phyloP scores from a whole-genome alignment of 2,329 filamentous ascomycete genomes.

The Alternaria arborescens region DNA sequence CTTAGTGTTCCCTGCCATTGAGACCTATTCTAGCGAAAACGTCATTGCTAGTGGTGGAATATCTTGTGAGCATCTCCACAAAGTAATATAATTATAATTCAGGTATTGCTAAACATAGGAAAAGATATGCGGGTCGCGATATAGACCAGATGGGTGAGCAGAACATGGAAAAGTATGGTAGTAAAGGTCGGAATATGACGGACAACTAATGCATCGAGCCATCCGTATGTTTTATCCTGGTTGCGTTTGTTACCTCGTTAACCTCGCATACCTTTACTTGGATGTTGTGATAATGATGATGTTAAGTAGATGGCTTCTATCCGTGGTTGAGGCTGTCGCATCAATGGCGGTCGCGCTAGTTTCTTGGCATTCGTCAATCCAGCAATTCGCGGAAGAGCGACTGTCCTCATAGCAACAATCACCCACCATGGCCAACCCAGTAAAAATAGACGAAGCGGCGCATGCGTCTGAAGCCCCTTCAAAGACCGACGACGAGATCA shows the following conservation, averaged over 20 bases:
- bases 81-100: background rate
- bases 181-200: background rate
- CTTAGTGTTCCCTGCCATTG: background rate
- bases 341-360: conserved; percentile 9
- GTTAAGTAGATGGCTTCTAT: no score
- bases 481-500: background rate
- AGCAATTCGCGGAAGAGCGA: conserved; percentile 17
- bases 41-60: background rate
- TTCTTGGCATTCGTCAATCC: conserved; percentile 28
- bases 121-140: background rate
- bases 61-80: background rate
- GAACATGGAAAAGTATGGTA: background rate
- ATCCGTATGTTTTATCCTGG: rapidly evolving
- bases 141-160: background rate
- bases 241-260: background rate
- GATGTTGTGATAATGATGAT: background rate
- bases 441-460: conserved; percentile 17
- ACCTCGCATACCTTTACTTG: background rate
- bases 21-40: background rate
- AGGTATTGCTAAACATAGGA: background rate
- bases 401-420: conserved; percentile 2
- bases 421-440: conserved; percentile 34
- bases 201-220: background rate
- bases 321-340: background rate
- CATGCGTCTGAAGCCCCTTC: background rate